Evolutionary conservation across 2,329 filamentous ascomycete genomes (phyloP).

Genomic region (Lachnellula willkommii): DNA sequence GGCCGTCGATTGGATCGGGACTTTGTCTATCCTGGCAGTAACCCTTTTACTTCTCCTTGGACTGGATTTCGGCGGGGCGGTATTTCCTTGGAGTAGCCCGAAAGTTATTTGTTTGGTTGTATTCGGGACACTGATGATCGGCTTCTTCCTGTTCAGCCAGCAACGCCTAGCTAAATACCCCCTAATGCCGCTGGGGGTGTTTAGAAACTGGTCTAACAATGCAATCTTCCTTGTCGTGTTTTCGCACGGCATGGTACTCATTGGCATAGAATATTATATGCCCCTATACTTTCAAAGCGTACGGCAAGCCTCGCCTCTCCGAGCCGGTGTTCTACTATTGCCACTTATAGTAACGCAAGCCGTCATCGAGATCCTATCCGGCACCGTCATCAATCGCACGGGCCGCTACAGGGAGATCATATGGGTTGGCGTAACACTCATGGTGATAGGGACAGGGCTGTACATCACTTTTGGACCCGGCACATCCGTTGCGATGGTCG

Average conservation of each 20-base stretch:
- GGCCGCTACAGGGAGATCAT: slow-evolving; percentile 44
- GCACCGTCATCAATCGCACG: slow-evolving; percentile 45
- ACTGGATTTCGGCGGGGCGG: slow-evolving; percentile 72
- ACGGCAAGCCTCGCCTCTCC: slow-evolving; percentile 60
- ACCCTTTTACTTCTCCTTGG: slow-evolving; percentile 80
- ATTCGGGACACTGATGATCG: slow-evolving; percentile 59
- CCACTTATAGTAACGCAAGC: slow-evolving; percentile 58
- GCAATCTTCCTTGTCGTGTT: slow-evolving; percentile 63
- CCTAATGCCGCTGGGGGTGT: slow-evolving; percentile 68
- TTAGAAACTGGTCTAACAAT: slow-evolving; percentile 60
- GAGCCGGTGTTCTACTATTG: slow-evolving; percentile 69
- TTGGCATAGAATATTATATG: slow-evolving; percentile 44
- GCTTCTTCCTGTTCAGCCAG: slow-evolving; percentile 62
- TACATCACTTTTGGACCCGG: slow-evolving; percentile 38
- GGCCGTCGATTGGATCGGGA: slow-evolving; percentile 55
- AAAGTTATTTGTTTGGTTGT: slow-evolving; percentile 73
- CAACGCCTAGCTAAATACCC: slow-evolving; percentile 67
- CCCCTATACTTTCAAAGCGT: slow-evolving; percentile 76
- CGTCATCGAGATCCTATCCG: slow-evolving; percentile 43
- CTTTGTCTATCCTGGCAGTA: slow-evolving; percentile 59
- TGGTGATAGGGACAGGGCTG: slow-evolving; percentile 43
- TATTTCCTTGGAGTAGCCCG: slow-evolving; percentile 63
- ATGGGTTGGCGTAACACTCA: slow-evolving; percentile 37
- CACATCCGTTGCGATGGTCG: slow-evolving; percentile 36
- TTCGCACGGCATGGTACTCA: slow-evolving; percentile 55